Evolutionary conservation across 768 basidiomycete species (phyloP).

Genomic region (Guyanaporus albipodus): DNA sequence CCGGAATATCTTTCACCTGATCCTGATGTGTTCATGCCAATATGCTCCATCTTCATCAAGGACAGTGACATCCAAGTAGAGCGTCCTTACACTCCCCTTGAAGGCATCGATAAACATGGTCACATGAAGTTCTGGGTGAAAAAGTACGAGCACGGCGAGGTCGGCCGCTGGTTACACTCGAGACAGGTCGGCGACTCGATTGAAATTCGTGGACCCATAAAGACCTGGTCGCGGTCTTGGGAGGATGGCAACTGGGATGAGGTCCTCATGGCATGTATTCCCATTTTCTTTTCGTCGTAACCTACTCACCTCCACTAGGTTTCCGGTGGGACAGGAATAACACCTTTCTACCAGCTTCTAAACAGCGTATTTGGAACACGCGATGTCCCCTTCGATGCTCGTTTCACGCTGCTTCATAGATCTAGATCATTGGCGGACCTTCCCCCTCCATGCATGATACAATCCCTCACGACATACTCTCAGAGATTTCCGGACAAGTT

Average conservation of each 20-base stretch:
- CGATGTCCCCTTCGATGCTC: slow-evolving; percentile 36
- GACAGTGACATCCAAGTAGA: slow-evolving; percentile 89
- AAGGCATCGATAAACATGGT: slow-evolving; percentile 64
- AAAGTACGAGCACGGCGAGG: slow-evolving; percentile 73
- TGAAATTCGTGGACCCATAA: slow-evolving; percentile 73
- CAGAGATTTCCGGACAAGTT: slow-evolving; percentile 52
- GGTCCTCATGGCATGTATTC: slow-evolving; percentile 59
- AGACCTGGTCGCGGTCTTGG: slow-evolving; percentile 51
- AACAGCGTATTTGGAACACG: slow-evolving; percentile 44
- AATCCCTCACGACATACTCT: slow-evolving; percentile 48
- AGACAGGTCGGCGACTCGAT: slow-evolving; percentile 62
- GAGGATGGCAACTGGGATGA: slow-evolving; percentile 69
- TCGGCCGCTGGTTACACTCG: slow-evolving; percentile 77
- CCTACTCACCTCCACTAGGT: slow-evolving; percentile 44
- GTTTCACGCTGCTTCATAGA: slow-evolving; percentile 70
- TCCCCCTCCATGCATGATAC: slow-evolving; percentile 61
- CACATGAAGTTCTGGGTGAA: slow-evolving; percentile 79
- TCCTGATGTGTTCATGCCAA: slow-evolving; percentile 34
- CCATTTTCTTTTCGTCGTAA: background rate
- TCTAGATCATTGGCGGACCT: slow-evolving; percentile 59
- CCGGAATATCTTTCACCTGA: slow-evolving; percentile 33
- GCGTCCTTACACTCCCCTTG: slow-evolving; percentile 77
- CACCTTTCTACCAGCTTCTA: slow-evolving; percentile 80
- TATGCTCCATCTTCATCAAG: slow-evolving; percentile 80
- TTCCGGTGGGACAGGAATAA: slow-evolving; percentile 84